These are phyloP conservation scores for Suillus subalutaceus DNA, from an alignment of 768 basidiomycete species.

Conservation along the genomic window DNA sequence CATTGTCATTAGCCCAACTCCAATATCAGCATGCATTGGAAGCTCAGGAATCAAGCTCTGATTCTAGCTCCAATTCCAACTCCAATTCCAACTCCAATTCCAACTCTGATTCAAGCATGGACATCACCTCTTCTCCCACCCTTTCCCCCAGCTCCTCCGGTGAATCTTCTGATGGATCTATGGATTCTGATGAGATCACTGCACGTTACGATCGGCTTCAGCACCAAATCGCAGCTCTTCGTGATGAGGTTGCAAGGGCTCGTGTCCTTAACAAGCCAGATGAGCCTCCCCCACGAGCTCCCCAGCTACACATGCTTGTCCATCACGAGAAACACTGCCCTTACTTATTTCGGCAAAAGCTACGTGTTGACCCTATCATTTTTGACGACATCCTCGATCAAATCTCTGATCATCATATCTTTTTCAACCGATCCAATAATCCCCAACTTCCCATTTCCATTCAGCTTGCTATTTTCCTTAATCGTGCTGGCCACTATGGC, in stretches of 20 bases:
- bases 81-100: neutral
- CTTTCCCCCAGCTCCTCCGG: neutral
- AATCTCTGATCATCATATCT: no score
- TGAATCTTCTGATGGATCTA: slow-evolving; percentile 3
- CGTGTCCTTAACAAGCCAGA: neutral
- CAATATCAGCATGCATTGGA: neutral
- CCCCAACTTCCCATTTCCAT: no score
- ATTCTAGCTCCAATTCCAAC: no score
- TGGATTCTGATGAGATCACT: neutral
- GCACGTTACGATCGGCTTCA: neutral
- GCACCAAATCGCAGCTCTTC: neutral
- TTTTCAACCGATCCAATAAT: no score
- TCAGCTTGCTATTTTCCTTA: no score
- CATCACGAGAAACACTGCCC: no score
- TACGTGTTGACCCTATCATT: no score
- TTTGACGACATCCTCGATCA: no score
- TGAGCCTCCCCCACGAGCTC: no score
- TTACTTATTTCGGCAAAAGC: no score
- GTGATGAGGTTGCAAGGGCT: slow-evolving; percentile 2
- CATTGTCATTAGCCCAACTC: neutral
- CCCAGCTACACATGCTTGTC: no score
- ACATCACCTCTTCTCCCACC: neutral
- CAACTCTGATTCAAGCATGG: neutral
- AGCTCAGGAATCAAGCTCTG: neutral
- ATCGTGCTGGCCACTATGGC: no score